phyloP scores from a whole-genome alignment of 495 filamentous ascomycete species.

The Neurospora sp. region DNA sequence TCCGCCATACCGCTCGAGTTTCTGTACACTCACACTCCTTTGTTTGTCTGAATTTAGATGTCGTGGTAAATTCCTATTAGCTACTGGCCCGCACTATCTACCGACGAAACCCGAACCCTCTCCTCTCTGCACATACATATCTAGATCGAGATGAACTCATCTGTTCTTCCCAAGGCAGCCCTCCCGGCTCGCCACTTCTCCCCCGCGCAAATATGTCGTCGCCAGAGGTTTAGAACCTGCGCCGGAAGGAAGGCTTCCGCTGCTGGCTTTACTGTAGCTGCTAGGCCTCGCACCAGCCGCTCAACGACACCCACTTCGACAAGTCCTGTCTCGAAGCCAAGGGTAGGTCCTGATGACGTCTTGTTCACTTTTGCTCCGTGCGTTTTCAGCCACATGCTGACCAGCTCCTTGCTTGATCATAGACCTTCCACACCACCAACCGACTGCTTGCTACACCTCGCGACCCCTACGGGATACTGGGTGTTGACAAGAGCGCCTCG shows the following conservation, averaged over 20 bases:
- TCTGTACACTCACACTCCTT: neutral
- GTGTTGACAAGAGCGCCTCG: constrained; percentile 72
- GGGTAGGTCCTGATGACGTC: constrained; percentile 8
- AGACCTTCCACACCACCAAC: constrained; percentile 72
- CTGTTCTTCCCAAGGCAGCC: constrained; percentile 40
- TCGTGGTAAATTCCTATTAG: neutral
- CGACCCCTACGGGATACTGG: constrained; percentile 79
- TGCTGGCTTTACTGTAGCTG: constrained; percentile 9
- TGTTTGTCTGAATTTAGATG: neutral
- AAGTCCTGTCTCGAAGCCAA: neutral
- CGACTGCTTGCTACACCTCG: constrained; percentile 47
- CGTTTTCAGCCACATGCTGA: neutral
- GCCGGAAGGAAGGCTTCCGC: constrained; percentile 4
- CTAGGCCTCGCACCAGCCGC: constrained; percentile 3
- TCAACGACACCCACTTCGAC: neutral
- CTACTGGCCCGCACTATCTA: neutral
- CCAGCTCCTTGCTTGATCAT: neutral
- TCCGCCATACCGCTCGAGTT: neutral
- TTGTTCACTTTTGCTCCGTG: neutral
- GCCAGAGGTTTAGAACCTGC: constrained; percentile 27
- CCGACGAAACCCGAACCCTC: neutral
- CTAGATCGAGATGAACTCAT: constrained; percentile 36
- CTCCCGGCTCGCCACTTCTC: constrained; percentile 39
- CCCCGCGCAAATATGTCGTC: constrained; percentile 36
- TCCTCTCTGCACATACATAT: neutral